These are phyloP conservation scores for Vigna unguiculata DNA, from an alignment of 306 rosid species.

Conservation along the genomic window DNA sequence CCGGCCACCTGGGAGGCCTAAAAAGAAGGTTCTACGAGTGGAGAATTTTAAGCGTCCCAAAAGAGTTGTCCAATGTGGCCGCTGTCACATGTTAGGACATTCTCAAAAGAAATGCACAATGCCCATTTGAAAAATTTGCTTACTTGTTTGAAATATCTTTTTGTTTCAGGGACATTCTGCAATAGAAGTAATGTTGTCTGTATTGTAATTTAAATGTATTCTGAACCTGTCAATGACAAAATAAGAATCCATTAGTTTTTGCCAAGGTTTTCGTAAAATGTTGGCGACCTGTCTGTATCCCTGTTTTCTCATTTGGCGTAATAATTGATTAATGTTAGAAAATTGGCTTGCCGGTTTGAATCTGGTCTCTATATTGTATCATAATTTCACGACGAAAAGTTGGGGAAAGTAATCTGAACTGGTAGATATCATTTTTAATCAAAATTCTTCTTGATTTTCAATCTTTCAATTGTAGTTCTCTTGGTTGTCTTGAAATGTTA, in stretches of 20 bases:
- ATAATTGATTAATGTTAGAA: slow-evolving; percentile 27
- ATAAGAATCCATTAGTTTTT: slow-evolving; percentile 51
- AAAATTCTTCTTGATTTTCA: slow-evolving; percentile 7
- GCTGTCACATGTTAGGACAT: slow-evolving; percentile 99
- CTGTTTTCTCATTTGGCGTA: slow-evolving; percentile 24
- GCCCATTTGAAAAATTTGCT: slow-evolving; percentile 65
- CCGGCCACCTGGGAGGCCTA: slow-evolving; percentile 97
- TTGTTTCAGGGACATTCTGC: slow-evolving; percentile 44
- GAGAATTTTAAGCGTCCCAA: slow-evolving; percentile 97
- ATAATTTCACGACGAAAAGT: neutral
- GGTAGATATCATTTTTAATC: slow-evolving; percentile 17
- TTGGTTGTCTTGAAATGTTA: neutral
- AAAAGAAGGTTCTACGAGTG: slow-evolving; percentile 88
- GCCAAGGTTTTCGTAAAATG: slow-evolving; percentile 36
- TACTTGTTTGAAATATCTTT: slow-evolving; percentile 48
- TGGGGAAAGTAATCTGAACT: slow-evolving; percentile 17
- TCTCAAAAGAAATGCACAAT: slow-evolving; percentile 95
- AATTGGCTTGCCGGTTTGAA: slow-evolving; percentile 16
- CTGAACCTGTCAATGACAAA: slow-evolving; percentile 53
- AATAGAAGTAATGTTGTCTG: slow-evolving; percentile 59
- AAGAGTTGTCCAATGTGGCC: slow-evolving; percentile 96
- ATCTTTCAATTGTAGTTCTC: slow-evolving; percentile 5
- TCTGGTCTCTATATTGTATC: slow-evolving; percentile 32
- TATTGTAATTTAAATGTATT: slow-evolving; percentile 65
- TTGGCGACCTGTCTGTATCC: slow-evolving; percentile 33